These are phyloP conservation scores for Prunus yedoensis DNA, from an alignment of 331 rosid species.

Conservation along the genomic window DNA sequence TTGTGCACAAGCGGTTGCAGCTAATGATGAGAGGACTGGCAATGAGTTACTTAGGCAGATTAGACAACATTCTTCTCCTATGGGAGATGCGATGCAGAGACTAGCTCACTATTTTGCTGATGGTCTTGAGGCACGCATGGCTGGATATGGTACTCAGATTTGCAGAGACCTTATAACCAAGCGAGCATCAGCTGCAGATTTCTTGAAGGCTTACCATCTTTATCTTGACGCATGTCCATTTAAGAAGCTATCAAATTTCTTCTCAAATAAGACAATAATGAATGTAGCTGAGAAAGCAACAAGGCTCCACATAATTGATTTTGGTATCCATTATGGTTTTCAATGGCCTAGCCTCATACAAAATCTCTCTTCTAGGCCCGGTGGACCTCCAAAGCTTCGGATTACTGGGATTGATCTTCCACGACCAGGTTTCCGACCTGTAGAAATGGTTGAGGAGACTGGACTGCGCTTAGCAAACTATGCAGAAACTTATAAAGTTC, in stretches of 20 bases:
- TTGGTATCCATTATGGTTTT: constrained; percentile 18
- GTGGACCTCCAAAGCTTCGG: too few species aligned
- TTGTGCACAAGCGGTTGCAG: constrained; percentile 39
- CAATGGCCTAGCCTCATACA: too few species aligned
- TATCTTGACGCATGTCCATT: constrained; percentile 38
- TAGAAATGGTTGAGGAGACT: constrained; percentile 34
- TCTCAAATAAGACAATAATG: constrained; percentile 35
- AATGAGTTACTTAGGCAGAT: constrained; percentile 34
- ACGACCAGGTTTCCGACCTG: constrained; percentile 41
- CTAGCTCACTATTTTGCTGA: constrained; percentile 32
- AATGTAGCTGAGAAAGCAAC: constrained; percentile 33
- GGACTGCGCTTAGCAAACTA: constrained; percentile 28
- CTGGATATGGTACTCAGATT: constrained; percentile 34
- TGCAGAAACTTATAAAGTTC: constrained; percentile 32
- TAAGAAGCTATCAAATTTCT: constrained; percentile 27
- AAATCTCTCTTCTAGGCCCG: too few species aligned
- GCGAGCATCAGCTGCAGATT: constrained; percentile 36
- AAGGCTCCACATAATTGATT: constrained; percentile 37
- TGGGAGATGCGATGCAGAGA: constrained; percentile 38
- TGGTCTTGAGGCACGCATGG: constrained; percentile 40
- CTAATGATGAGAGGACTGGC: constrained; percentile 22
- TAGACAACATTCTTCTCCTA: constrained; percentile 31
- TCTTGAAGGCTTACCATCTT: constrained; percentile 40
- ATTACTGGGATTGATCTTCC: constrained; percentile 40
- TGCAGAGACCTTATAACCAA: constrained; percentile 25